Evolutionary conservation across 1,284 basidiomycete genomes (phyloP), one percentile per base, ranked within the genome.

Genomic region (Mycena sp.): DNA sequence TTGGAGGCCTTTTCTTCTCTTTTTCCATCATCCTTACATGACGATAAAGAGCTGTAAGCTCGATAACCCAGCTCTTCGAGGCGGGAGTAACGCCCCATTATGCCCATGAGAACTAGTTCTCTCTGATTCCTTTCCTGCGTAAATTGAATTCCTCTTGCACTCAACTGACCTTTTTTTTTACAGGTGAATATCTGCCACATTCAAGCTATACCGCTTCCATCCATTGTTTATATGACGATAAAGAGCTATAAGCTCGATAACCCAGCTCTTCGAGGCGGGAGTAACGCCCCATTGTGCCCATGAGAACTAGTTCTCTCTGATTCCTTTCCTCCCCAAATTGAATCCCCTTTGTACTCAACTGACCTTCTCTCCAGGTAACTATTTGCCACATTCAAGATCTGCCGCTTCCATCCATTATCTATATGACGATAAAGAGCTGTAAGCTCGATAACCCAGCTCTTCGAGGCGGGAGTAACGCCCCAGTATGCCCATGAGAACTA

Each of bases 21-120:
- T 49, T 28, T 46, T 38, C 37, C 1, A 32, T 35, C 32, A 35
- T 35, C 32, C 70, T 70, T 64, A n/a, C 61, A 77, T 84, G 91
- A 93, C 89, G 91, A 93, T 83, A 91, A 91, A 91, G 91, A 88
- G 90, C 87, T 74, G 69, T 72, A 77, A 78, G 87, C 90, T 89
- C 89, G 86, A 88, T 87, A 92, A 93, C 91, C 85, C 85, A 87
- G 86, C 84, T 87, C 87, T 76, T 85, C 78, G 85, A 86, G 84
- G 78, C 78, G 79, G 82, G 83, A 85, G 83, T 88, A 87, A 88
- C 84, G 86, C 86, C 87, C 87, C 84, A 81, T 61, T 72, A 81
- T 80, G 80, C 79, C 83, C 76, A 81, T 87, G 87, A 90, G 83
- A 89, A 81, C 65, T 69, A 71, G 74, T 73, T 71, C 72, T 73